These are phyloP conservation scores for Suillus occidentalis DNA, from an alignment of 768 basidiomycete genomes.

Conservation along the genomic window DNA sequence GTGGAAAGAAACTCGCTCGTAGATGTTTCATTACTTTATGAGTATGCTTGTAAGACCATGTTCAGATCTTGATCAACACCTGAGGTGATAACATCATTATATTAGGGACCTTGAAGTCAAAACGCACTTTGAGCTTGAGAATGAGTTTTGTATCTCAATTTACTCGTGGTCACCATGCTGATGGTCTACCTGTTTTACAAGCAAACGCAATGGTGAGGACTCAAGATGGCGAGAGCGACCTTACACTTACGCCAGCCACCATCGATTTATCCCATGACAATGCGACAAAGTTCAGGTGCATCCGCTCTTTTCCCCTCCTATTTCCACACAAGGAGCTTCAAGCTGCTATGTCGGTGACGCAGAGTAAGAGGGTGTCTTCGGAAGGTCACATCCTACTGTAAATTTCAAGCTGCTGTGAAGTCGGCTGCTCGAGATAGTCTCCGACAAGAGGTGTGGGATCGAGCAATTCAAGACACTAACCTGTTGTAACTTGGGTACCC, in stretches of 20 bases:
- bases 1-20: no score
- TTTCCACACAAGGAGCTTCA: slow-evolving; percentile 65
- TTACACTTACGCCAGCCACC: background rate
- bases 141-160: no score
- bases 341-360: slow-evolving; percentile 73
- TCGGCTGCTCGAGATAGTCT: background rate
- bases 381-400: background rate
- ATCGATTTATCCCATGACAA: background rate
- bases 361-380: slow-evolving; percentile 46
- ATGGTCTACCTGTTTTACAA: background rate
- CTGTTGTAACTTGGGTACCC: no score
- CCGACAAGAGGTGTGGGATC: no score
- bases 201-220: background rate
- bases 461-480: no score
- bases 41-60: no score
- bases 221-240: background rate
- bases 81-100: no score
- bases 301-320: background rate
- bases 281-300: background rate
- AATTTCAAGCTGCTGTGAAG: background rate
- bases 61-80: no score
- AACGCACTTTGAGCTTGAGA: no score
- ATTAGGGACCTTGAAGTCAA: no score
- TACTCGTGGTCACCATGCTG: no score
- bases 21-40: no score